These are phyloP conservation scores for Cryptococcus sp. DNA, from an alignment of 1,284 basidiomycete genomes.

Conservation along the genomic window DNA sequence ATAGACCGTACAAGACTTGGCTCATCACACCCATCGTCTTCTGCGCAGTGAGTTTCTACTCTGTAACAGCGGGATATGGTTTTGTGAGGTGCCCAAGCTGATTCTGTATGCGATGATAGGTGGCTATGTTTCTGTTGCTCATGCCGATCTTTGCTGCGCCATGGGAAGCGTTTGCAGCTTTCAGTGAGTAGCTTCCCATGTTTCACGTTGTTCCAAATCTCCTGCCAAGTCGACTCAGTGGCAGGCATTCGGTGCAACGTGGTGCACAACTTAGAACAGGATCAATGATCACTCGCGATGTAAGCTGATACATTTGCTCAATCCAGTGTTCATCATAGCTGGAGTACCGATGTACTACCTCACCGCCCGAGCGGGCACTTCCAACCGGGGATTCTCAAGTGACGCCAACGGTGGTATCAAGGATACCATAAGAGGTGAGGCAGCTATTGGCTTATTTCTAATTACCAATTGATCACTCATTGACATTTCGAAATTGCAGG, in stretches of 20 bases:
- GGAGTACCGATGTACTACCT: slow-evolving; percentile 84
- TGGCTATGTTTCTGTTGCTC: slow-evolving; percentile 86
- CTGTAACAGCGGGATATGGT: not conserved
- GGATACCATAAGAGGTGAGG: slow-evolving; percentile 29
- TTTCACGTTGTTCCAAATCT: slow-evolving; percentile 46
- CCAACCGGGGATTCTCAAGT: slow-evolving; percentile 11
- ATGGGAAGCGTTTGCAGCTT: slow-evolving; percentile 78
- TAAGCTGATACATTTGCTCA: not conserved
- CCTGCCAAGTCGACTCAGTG: not conserved
- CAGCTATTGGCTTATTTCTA: not conserved
- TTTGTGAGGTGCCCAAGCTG: not conserved
- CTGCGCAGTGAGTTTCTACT: slow-evolving; percentile 67
- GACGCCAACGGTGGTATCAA: slow-evolving; percentile 19
- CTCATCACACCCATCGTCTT: slow-evolving; percentile 88
- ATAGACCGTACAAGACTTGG: slow-evolving; percentile 89
- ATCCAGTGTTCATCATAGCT: slow-evolving; percentile 54
- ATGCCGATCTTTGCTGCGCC: slow-evolving; percentile 97
- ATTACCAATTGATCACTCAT: no score
- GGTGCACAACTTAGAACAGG: not conserved
- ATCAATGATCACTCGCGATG: not conserved
- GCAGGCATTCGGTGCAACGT: no score
- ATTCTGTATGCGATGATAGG: no score
- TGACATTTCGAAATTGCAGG: no score
- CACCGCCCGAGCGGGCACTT: slow-evolving; percentile 56
- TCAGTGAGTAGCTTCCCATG: slow-evolving; percentile 61